Conservation (phyloP, 805 yeast genomes). For the Tetrapisispora iriomotensis region DNA sequence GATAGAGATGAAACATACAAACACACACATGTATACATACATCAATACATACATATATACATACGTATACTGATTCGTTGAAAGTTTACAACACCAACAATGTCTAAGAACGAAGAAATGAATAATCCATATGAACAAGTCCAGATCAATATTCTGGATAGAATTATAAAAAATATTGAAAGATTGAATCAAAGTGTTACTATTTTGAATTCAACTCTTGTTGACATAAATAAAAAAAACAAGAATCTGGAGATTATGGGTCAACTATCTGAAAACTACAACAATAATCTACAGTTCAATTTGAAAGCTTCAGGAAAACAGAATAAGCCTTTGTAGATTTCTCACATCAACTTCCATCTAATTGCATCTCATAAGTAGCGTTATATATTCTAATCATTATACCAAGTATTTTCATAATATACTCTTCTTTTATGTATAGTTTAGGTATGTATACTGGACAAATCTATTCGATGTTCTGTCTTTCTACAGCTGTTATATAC, state of each 20-base stretch:
- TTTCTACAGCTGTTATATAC: too few relatives aligned
- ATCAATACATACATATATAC: too few relatives aligned
- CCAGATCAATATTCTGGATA: slow-evolving; percentile 62
- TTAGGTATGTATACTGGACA: too few relatives aligned
- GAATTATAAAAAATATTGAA: slow-evolving; percentile 73
- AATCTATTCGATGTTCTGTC: too few relatives aligned
- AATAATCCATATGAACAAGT: slow-evolving; percentile 81
- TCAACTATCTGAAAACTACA: slow-evolving; percentile 72
- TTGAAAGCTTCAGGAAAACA: slow-evolving; percentile 55
- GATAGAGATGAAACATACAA: too few relatives aligned
- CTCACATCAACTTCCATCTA: neutral
- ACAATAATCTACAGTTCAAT: slow-evolving; percentile 60
- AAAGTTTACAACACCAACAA: too few relatives aligned
- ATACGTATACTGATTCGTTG: too few relatives aligned
- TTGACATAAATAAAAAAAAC: slow-evolving; percentile 53
- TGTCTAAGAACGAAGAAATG: slow-evolving; percentile 40
- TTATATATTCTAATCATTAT: too few relatives aligned
- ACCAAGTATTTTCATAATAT: too few relatives aligned
- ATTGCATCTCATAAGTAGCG: too few relatives aligned
- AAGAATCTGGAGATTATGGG: slow-evolving; percentile 61
- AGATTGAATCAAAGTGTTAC: slow-evolving; percentile 61
- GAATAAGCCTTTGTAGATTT: slow-evolving; percentile 17
- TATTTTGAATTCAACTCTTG: slow-evolving; percentile 51
- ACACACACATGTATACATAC: too few relatives aligned
- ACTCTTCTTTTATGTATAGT: too few relatives aligned